These are phyloP conservation scores for Diaporthe citriasiana DNA, from an alignment of 2,329 filamentous ascomycete species.

Conservation along the genomic window DNA sequence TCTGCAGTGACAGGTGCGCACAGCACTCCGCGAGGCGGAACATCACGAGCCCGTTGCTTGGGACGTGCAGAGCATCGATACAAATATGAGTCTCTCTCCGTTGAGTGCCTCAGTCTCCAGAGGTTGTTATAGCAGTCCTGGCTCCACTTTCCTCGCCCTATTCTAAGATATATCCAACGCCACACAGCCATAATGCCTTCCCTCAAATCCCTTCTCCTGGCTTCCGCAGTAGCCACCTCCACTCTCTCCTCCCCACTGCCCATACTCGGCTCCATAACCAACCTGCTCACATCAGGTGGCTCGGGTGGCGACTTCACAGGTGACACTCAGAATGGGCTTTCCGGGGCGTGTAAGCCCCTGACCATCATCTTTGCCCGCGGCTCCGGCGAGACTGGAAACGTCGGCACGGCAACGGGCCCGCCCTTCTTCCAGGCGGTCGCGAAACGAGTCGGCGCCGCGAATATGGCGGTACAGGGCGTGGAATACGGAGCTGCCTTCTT, in stretches of 20 bases:
- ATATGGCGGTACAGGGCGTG: slow-evolving; percentile 48
- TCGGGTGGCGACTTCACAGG: background rate
- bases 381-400: slow-evolving; percentile 48
- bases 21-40: no score
- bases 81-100: background rate
- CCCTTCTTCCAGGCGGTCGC: slow-evolving; percentile 46
- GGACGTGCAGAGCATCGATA: background rate
- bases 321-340: slow-evolving; percentile 31
- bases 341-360: slow-evolving; percentile 40
- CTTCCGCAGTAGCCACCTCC: background rate
- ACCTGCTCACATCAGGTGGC: background rate
- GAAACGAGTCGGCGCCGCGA: slow-evolving; percentile 36
- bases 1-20: background rate
- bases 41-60: no score
- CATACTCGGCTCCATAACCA: background rate
- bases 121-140: background rate
- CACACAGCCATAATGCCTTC: background rate
- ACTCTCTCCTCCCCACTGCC: background rate
- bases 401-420: slow-evolving; percentile 48
- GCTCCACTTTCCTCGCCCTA: no score
- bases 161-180: background rate
- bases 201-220: background rate
- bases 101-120: background rate
- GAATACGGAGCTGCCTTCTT: slow-evolving; percentile 46
- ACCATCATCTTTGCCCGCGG: slow-evolving; percentile 50